Evolutionary conservation across 2,329 filamentous ascomycete genomes (phyloP), one percentile per base, ranked within the genome.

Genomic region (Teratosphaeria destructans): DNA sequence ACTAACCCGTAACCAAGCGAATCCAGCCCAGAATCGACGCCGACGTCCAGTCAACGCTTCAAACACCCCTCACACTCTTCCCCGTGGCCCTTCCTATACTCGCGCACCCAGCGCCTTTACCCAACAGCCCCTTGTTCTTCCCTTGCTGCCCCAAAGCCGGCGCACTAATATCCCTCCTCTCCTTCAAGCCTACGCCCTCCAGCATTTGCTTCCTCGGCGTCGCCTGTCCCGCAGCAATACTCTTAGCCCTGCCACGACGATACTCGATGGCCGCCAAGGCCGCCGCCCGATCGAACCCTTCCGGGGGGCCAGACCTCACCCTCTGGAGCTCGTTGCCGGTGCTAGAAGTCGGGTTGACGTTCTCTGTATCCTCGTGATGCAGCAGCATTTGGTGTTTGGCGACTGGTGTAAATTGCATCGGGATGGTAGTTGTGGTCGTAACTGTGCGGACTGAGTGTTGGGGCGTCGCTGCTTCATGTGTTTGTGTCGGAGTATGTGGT

Each of bases 261-360:
- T 89, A 85, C 57, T 85, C 81, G 65, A 93, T 92, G 70, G 86
- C 84, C 59, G 86, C 86, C 16, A 93, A 79, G 3, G 88, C 88
- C 72, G 90, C 81, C 71, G 90, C 89, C 58, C 89, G 81, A 58
- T 80, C 78, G 59, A 80, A 71, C 8, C 63, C 63, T 5, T 64
- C 64, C 27, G 56, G 59, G 52, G 32, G 35, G 26, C 54, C 59
- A 5, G 52, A 52, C 43, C 5, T 49, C 43, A 49, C 43, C 11
- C 43, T 49, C n/a, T 49, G 43, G 19, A 49, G 43, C 29, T 56
- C 53, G 23, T 63, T 63, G 26, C 65, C 29, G 60, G 52, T 16
- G 55, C 39, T 59, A 56, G 35, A 39, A 47, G 12, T 58, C 6
- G 62, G 61, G 7, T 65, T 62, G 29, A 65, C 62, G 58, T 65